Base-by-base conservation (phyloP, 805 yeast genomes). In the Yamadazyma scolyti region DNA sequence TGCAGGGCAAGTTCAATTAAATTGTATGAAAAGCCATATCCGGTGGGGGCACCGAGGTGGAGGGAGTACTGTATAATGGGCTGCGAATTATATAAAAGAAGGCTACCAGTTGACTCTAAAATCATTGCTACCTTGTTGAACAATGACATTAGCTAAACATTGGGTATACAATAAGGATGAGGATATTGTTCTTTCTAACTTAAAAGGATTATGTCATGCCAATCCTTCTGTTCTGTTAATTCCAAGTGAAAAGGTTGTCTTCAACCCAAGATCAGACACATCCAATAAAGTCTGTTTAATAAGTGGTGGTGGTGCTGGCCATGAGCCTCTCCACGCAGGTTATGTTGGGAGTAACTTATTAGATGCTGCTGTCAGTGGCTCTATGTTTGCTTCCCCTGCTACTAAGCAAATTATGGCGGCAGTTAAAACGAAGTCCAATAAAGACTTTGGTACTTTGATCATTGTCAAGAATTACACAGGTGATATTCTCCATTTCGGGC, bases 281-380 rank as follows among this genome's bases (percentile, higher is more conserved):
- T 27, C 43, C n/a, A 59, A 67, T 16, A 82, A 84, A 47, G 82
- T 88, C 25, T 73, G 85, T 5, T 49, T 89, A 29, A 61, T 89
- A 16, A 79, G 95, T 20, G 96, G 97, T 37, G 97, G 97, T 34
- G 97, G 97, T 16, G 78, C 89, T 9, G 97, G 97, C 28, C 97
- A 89, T 52, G 97, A 89, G 58, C 97, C 97, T 16, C 69, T 88
- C 4, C 97, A 90, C 50, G 89, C 85, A 6, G 97, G 96, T 0
- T 89, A 78, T 54, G 88, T 89, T 14, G 97, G 97, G 9, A 69
- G 76, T 9, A 94, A 94, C 29, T 61, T 82, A 44, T 57, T 89
- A 23, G 86, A 84, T 43, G 94, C 80, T 23, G 97, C 96, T 0
- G 95, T 89, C 4, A 77, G 88, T 32, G 97, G 97, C 21, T 77